Evolutionary conservation across 1,284 basidiomycete genomes (phyloP).

Genomic region (Tilletia horrida): DNA sequence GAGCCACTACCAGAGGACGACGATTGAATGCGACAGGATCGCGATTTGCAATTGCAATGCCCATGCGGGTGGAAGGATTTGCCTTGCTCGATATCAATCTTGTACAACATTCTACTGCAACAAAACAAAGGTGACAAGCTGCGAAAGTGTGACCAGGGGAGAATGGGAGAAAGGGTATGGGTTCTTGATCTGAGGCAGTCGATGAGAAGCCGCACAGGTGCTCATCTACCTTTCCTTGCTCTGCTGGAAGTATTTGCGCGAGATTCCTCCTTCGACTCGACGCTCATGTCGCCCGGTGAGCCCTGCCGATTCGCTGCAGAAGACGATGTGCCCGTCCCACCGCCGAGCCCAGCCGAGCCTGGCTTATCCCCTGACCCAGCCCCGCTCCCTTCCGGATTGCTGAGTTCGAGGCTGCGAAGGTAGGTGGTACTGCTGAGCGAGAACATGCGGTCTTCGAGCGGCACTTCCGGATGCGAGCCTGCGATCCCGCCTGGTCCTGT

Average conservation of each 20-base stretch:
- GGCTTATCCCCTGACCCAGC: neutral
- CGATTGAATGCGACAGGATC: no score
- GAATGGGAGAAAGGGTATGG: no score
- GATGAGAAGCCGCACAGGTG: no score
- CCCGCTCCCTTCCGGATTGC: conserved; percentile 33
- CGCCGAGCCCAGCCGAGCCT: neutral
- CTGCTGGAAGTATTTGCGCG: no score
- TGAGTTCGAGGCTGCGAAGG: conserved; percentile 44
- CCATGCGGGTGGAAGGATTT: no score
- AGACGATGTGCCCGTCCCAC: neutral
- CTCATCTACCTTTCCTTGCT: neutral
- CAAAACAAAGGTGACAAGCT: no score
- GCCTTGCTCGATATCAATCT: no score
- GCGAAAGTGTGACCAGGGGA: no score
- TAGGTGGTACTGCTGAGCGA: conserved; percentile 45
- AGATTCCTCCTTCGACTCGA: neutral
- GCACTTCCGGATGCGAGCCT: conserved; percentile 23
- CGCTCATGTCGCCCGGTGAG: conserved; percentile 1
- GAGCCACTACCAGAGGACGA: conserved; percentile 14
- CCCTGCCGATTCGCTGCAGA: conserved; percentile 14
- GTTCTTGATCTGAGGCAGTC: no score
- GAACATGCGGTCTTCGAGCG: conserved; percentile 48
- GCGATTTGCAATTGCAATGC: no score
- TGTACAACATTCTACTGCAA: no score
- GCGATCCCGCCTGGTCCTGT: neutral